These are phyloP conservation scores for Fusarium decemcellulare DNA, from an alignment of 2,329 filamentous ascomycete genomes.

Conservation along the genomic window DNA sequence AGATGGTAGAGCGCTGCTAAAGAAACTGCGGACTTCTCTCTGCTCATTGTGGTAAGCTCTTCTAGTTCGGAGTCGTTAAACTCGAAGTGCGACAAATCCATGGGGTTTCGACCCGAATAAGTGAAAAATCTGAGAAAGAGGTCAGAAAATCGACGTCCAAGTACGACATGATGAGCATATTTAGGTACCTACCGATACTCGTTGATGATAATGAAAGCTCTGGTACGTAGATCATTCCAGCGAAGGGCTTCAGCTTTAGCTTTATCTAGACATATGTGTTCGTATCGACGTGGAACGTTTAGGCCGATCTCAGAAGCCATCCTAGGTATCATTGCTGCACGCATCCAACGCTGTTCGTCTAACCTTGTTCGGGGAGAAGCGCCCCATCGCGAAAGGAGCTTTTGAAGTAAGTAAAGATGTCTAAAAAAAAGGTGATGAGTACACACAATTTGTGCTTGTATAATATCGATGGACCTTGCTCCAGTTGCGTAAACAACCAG, in stretches of 20 bases:
- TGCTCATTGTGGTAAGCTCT: no score
- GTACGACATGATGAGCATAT: no score
- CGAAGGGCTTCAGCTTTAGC: not conserved
- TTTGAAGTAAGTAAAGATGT: not conserved
- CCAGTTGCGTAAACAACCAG: not conserved
- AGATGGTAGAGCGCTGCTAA: not conserved
- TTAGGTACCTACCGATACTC: slow-evolving; percentile 7
- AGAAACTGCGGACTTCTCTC: no score
- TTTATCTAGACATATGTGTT: not conserved
- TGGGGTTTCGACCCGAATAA: not conserved
- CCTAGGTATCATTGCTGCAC: not conserved
- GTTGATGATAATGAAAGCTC: not conserved
- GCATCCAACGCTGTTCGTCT: not conserved
- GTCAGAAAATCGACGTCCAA: no score
- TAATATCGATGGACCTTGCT: not conserved
- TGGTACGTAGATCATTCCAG: not conserved
- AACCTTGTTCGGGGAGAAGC: not conserved
- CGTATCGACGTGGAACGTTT: not conserved
- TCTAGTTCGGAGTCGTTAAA: not conserved
- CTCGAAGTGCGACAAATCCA: not conserved
- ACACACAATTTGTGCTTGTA: not conserved
- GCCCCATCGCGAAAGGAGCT: not conserved
- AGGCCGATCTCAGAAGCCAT: not conserved
- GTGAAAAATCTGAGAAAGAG: not conserved
- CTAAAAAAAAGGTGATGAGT: no score